Evolutionary conservation across 208 protist species (phyloP).

Genomic region (Kentomonas sorsogonicus): DNA sequence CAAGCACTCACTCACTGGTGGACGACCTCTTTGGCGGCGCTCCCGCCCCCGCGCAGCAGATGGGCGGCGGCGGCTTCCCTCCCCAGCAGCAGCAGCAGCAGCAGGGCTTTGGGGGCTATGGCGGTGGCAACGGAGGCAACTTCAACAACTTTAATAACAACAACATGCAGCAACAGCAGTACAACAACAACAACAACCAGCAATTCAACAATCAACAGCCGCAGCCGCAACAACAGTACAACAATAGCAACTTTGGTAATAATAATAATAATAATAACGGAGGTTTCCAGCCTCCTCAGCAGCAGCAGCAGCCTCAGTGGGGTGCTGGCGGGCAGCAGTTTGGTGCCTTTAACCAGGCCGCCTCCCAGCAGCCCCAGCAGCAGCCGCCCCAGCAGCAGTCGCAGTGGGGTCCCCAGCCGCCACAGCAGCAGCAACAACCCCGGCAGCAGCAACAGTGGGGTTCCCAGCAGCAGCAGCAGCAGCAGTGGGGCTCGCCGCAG

Average conservation of each 20-base stretch:
- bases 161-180: background rate
- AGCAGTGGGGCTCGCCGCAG: background rate
- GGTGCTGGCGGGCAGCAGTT: background rate
- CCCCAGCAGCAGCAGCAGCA: too few relatives aligned
- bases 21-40: conserved; percentile 23
- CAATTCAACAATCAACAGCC: background rate
- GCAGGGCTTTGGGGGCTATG: background rate
- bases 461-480: background rate
- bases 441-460: background rate
- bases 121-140: background rate
- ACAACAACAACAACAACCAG: background rate
- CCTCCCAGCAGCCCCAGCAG: background rate
- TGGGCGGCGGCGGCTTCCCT: too few relatives aligned
- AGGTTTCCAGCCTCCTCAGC: background rate
- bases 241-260: background rate
- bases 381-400: background rate
- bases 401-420: too few relatives aligned
- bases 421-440: background rate
- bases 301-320: background rate
- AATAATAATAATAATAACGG: conserved; percentile 8
- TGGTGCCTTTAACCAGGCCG: background rate
- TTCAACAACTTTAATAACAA: background rate
- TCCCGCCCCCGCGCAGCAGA: background rate
- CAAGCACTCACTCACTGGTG: conserved; percentile 15
- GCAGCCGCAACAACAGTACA: background rate